phyloP scores from a whole-genome alignment of 768 basidiomycete species.

The Boletus edulis region DNA sequence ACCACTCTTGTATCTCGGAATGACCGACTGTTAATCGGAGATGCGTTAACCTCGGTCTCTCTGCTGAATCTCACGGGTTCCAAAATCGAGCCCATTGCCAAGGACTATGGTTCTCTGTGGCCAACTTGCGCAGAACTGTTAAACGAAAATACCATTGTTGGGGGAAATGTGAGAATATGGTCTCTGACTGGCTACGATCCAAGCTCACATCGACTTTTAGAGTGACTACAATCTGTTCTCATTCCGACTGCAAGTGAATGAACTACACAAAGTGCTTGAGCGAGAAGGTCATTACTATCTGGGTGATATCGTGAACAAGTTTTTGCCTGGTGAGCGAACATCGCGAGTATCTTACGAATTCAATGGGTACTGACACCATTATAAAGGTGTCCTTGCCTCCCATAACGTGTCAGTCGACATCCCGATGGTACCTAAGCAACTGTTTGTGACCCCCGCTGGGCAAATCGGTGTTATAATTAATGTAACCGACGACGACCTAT shows the following conservation, averaged over 20 bases:
- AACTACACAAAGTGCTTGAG: constrained; percentile 49
- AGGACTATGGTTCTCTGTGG: constrained; percentile 75
- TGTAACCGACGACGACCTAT: constrained; percentile 46
- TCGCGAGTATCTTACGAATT: not conserved
- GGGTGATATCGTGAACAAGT: constrained; percentile 75
- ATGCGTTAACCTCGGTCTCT: constrained; percentile 78
- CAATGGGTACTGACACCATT: not conserved
- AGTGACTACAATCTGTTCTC: constrained; percentile 65
- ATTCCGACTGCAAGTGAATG: constrained; percentile 48
- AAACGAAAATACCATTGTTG: constrained; percentile 56
- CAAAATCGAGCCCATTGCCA: constrained; percentile 54
- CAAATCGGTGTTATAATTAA: constrained; percentile 73
- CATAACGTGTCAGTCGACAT: constrained; percentile 41
- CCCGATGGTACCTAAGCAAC: constrained; percentile 51
- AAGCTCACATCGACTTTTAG: constrained; percentile 37
- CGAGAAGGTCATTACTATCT: constrained; percentile 69
- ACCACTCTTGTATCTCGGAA: constrained; percentile 58
- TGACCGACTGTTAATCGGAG: constrained; percentile 65
- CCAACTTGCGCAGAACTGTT: constrained; percentile 64
- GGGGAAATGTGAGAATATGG: constrained; percentile 61
- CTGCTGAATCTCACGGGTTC: constrained; percentile 50
- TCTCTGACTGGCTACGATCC: constrained; percentile 1
- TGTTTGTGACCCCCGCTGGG: constrained; percentile 79
- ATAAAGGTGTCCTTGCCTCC: constrained; percentile 53
- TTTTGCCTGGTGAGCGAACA: constrained; percentile 54